Base-by-base conservation (phyloP, 2,329 filamentous ascomycete species). In the Xylaria sp. region DNA sequence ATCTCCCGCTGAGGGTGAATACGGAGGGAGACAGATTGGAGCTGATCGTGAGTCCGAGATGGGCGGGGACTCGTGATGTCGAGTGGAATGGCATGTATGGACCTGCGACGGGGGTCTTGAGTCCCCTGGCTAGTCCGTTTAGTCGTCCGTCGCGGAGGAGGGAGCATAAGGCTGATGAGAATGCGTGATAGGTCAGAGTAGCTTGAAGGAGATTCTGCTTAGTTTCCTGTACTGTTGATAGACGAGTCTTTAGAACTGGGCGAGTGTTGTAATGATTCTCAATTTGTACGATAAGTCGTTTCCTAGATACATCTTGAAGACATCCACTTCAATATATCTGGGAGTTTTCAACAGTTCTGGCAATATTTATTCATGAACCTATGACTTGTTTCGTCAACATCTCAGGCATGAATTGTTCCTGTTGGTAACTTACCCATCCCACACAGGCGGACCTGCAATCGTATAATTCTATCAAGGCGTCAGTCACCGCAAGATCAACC, bases 361-460 rank as follows among this genome's bases (percentile, higher is more conserved):
- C 64, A 66, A 35, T 64, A 66, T n/a, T 65, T 64, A 16, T 65
- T 65, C 54, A 56, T 34, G 51, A 64, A 58, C 19, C 63, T 64
- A 18, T 30, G 3, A 39, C 2, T 9, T 3, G 44, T 64, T 13
- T 2, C n/a, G 1, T 35, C 47, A 11, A 9, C 16, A 57, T 16
- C 16, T 16, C 16, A 16, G 1, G 16, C 16, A 16, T 16, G 16
- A 16, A 16, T 16, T 16, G 16, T 16, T 16, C 16, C 16, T 16
- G 16, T 16, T 16, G 16, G 16, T 16, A 16, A 16, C 68, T 69
- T 60, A 75, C 70, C 72, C 72, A 16, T 71, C 66, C 74, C 74
- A 76, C 47, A 76, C 72, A n/a, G 71, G 74, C 4, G 74, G 74
- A 11, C 74, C 75, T 0, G 74, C 68, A 37, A 76, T 71, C 0